Percentiles rank a stretch among this genome's conserved stretches.
Evolutionary conservation across 202 grass and related monocot genomes (phyloP).

Genomic region (Hordeum pubiflorum): DNA sequence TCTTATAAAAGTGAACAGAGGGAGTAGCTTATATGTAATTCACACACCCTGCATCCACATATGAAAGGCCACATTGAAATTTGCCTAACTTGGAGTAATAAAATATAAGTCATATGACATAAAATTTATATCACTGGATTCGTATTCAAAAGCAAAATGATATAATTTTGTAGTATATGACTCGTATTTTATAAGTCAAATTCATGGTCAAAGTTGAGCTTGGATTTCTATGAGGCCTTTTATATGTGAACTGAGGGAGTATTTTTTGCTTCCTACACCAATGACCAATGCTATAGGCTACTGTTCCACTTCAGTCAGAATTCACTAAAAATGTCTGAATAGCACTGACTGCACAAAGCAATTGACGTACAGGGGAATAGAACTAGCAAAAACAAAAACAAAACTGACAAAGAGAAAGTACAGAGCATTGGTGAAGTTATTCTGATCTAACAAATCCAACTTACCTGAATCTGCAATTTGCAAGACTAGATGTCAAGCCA

Average conservation of each 20-base stretch:
- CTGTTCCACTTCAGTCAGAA: neutral
- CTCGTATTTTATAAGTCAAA: no score
- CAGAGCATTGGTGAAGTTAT: neutral
- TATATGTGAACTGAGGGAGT: neutral
- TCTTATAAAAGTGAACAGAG: no score
- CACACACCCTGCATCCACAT: neutral
- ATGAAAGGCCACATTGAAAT: no score
- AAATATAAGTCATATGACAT: no score
- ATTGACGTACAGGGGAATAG: neutral
- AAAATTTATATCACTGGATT: no score
- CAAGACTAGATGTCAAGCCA: conserved; percentile 80
- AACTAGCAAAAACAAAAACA: neutral
- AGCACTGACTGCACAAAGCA: neutral
- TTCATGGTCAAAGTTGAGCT: no score
- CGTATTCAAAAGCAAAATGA: no score
- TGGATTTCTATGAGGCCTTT: no score
- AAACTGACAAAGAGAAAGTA: neutral
- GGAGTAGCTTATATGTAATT: neutral
- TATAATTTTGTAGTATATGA: no score
- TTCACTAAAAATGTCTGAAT: neutral
- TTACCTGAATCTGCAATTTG: conserved; percentile 69
- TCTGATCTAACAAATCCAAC: conserved; percentile 2
- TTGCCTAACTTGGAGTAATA: no score
- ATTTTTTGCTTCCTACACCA: neutral
- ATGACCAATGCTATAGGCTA: neutral